Percentiles rank a stretch among this genome's conserved stretches.
Evolutionary conservation across 306 rosid genomes (phyloP).

Genomic region (Crotalaria pallida): DNA sequence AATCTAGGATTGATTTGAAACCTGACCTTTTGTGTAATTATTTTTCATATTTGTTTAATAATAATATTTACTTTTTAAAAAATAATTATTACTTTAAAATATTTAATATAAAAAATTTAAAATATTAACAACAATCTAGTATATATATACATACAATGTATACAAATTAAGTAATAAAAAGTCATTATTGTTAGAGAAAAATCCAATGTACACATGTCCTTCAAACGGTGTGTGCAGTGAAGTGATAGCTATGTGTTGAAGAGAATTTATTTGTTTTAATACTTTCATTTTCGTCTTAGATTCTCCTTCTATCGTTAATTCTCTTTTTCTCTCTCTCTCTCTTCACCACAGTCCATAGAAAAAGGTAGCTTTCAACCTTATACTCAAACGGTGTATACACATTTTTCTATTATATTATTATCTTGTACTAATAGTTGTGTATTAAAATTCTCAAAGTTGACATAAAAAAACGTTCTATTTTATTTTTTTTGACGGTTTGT

Average conservation of each 20-base stretch:
- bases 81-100: too few species aligned
- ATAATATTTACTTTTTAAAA: too few species aligned
- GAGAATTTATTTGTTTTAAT: neutral
- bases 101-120: too few species aligned
- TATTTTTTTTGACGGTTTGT: conserved; percentile 38
- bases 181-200: neutral
- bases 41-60: too few species aligned
- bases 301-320: neutral
- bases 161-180: too few species aligned
- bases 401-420: neutral
- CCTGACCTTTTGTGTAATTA: too few species aligned
- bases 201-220: neutral
- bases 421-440: neutral
- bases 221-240: neutral
- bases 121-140: too few species aligned
- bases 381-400: neutral
- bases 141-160: too few species aligned
- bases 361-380: conserved; percentile 32
- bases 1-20: too few species aligned
- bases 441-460: neutral
- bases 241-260: neutral
- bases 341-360: neutral
- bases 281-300: neutral
- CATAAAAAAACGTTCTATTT: neutral
- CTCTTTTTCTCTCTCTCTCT: neutral